Conservation (phyloP, 257 asterid species). For the Oldenlandia corymbosa region DNA sequence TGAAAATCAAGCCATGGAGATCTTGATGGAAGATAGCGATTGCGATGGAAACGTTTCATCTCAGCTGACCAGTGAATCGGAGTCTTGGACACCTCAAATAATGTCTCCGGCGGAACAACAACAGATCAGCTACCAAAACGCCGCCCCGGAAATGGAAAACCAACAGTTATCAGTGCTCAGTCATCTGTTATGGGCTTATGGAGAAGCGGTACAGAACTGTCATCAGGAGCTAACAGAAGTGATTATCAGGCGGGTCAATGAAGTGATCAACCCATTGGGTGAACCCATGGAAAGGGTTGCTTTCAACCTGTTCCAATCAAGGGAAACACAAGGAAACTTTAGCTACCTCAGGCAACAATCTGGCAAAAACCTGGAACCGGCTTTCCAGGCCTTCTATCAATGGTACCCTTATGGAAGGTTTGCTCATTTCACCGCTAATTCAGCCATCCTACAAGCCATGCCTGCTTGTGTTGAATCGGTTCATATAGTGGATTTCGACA, state of each 20-base stretch:
- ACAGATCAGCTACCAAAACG: conserved; percentile 17
- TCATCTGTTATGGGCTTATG: conserved; percentile 55
- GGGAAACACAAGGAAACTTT: conserved; percentile 31
- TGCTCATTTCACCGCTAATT: conserved; percentile 38
- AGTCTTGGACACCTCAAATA: conserved; percentile 27
- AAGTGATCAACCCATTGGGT: conserved; percentile 45
- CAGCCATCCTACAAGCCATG: conserved; percentile 30
- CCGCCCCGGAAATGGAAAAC: conserved; percentile 30
- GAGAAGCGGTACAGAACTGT: conserved; percentile 53
- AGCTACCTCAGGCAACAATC: conserved; percentile 52
- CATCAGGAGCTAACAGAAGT: conserved; percentile 45
- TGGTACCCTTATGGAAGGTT: conserved; percentile 29
- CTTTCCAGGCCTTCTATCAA: conserved; percentile 45
- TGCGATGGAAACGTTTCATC: conserved; percentile 23
- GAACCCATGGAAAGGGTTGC: conserved; percentile 46
- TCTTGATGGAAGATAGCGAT: conserved; percentile 40
- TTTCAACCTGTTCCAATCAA: conserved; percentile 42
- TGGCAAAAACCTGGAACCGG: conserved; percentile 35
- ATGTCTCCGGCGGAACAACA: conserved; percentile 19
- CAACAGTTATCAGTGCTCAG: conserved; percentile 32
- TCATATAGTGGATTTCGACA: conserved; percentile 34
- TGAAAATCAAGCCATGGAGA: conserved; percentile 13
- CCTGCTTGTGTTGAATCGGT: conserved; percentile 19
- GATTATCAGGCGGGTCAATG: conserved; percentile 34
- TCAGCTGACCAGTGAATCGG: conserved; percentile 16